Conservation (phyloP, 140 eudicot species). For the Stevia rebaudiana region DNA sequence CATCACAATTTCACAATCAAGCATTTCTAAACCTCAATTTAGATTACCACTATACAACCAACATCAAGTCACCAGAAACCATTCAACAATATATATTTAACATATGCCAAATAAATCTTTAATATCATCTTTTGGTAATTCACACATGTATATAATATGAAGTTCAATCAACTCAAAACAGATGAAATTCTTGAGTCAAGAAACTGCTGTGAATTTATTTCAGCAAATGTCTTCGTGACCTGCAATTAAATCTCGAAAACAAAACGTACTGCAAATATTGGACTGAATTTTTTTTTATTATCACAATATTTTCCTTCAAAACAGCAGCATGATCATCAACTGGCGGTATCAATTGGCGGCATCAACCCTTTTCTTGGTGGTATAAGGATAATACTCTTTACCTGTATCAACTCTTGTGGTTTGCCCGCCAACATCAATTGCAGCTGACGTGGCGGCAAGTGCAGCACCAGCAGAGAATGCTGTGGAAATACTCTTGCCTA, state of each 20-base stretch:
- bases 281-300: neutral
- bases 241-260: conserved; percentile 24
- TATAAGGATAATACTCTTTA: conserved; percentile 85
- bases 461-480: conserved; percentile 95
- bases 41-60: too few relatives aligned
- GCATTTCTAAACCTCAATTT: too few relatives aligned
- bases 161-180: neutral
- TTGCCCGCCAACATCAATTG: conserved; percentile 77
- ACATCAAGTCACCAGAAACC: too few relatives aligned
- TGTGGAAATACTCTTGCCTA: conserved; percentile 73
- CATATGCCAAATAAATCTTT: neutral
- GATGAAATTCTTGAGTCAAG: neutral
- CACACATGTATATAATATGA: conserved; percentile 11
- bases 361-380: conserved; percentile 69
- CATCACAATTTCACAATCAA: too few relatives aligned
- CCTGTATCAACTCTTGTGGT: conserved; percentile 81
- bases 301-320: conserved; percentile 18
- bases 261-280: conserved; percentile 29
- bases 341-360: conserved; percentile 40
- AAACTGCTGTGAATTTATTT: conserved; percentile 31
- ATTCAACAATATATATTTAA: neutral
- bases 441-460: conserved; percentile 71
- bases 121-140: neutral
- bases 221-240: neutral
- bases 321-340: conserved; percentile 20